Conservation (phyloP, 371 early-diverging fungal species). For the Haplosporangium sp. region DNA sequence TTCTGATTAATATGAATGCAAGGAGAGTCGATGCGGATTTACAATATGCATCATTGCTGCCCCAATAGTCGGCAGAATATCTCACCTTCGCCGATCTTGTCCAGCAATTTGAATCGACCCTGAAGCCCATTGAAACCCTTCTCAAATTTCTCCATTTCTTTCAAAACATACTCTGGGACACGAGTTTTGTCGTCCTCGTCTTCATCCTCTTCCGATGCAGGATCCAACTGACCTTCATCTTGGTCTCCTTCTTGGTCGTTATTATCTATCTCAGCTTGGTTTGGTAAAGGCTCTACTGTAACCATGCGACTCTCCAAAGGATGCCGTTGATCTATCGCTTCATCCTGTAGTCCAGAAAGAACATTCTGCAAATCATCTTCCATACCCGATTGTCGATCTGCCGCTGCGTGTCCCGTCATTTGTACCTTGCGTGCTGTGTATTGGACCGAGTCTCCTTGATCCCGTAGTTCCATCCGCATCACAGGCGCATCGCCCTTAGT, state of each 20-base stretch:
- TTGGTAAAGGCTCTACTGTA: no score
- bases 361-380: no score
- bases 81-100: conserved; percentile 82
- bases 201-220: conserved; percentile 20
- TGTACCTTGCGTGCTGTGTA: no score
- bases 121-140: conserved; percentile 63
- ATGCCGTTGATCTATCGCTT: no score
- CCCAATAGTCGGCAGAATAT: neutral
- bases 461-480: no score
- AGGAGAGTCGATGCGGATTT: neutral
- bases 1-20: neutral
- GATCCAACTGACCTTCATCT: neutral
- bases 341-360: no score
- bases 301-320: no score
- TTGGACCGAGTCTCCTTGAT: no score
- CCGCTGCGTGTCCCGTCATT: no score
- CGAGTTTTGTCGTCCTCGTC: conserved; percentile 21
- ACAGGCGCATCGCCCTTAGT: no score
- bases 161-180: conserved; percentile 28
- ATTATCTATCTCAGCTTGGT: neutral
- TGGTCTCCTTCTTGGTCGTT: neutral
- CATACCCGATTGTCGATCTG: no score
- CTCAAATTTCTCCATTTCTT: conserved; percentile 61
- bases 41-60: neutral
- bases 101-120: conserved; percentile 72